Conservation (phyloP, 2,329 filamentous ascomycete genomes). For the Coniochaeta sp. region DNA sequence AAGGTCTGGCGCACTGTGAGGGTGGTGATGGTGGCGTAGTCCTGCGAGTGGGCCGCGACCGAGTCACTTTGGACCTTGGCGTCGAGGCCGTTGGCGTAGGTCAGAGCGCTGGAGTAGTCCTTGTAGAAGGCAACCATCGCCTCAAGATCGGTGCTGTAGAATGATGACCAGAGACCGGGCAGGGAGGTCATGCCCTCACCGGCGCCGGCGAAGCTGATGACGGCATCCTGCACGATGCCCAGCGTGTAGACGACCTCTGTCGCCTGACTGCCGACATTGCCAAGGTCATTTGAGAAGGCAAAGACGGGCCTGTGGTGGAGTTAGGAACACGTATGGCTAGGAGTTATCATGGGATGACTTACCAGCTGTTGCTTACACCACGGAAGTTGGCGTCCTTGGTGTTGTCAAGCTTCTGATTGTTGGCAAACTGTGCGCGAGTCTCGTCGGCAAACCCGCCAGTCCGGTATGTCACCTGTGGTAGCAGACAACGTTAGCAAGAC, state of each 20-base stretch:
- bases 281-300: slow-evolving; percentile 62
- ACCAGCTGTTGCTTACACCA: slow-evolving; percentile 56
- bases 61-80: slow-evolving; percentile 59
- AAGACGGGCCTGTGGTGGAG: slow-evolving; percentile 61
- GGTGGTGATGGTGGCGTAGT: slow-evolving; percentile 70
- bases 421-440: slow-evolving; percentile 62
- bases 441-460: slow-evolving; percentile 56
- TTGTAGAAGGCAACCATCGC: slow-evolving; percentile 69
- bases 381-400: slow-evolving; percentile 59
- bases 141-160: slow-evolving; percentile 55
- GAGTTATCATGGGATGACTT: no score
- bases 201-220: slow-evolving; percentile 67
- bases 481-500: slow-evolving; percentile 10
- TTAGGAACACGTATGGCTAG: slow-evolving; percentile 5
- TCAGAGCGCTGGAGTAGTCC: slow-evolving; percentile 57
- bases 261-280: slow-evolving; percentile 27
- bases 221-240: slow-evolving; percentile 68
- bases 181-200: slow-evolving; percentile 55
- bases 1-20: slow-evolving; percentile 77
- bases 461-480: slow-evolving; percentile 56
- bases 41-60: slow-evolving; percentile 59
- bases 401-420: slow-evolving; percentile 55
- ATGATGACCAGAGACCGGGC: slow-evolving; percentile 70
- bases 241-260: slow-evolving; percentile 62
- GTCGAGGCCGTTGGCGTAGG: slow-evolving; percentile 58